Base-by-base conservation (phyloP, 2,329 filamentous ascomycete genomes). In the Penicillium sp. region DNA sequence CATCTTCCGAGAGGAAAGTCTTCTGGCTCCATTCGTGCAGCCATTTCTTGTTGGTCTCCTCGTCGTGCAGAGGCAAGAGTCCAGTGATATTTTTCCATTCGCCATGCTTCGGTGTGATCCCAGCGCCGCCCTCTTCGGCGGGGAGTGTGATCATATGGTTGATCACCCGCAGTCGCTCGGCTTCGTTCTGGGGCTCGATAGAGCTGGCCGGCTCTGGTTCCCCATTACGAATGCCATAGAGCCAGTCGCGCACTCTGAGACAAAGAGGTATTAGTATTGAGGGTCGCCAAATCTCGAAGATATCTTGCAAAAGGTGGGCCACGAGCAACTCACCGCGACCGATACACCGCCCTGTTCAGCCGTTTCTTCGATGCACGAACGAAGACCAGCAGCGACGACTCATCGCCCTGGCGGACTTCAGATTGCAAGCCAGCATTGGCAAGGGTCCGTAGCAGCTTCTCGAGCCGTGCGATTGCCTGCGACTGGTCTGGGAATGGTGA, bases 201-300 rank as follows among this genome's bases (percentile, higher is more conserved):
- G 89, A 86, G 64, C 86, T 81, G 55, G 84, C 80, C 11, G 91
- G 86, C 65, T 96, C 88, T 71, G 87, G 89, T 64, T 89, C 86
- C 0, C 92, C 84, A 56, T 89, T 84, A 61, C 93, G 89, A 56
- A 98, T 89, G 56, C 94, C 93, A 75, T 96, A 90, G 37, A 99
- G 87, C 92, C 94, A 99, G 77, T 99, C 95, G 71, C 92, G 90
- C 33, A 98, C 89, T 59, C 95, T 90, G 58, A 6, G n/a, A 47
- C 5, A 18, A 39, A 11, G 37, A 2, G 6, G 35, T 2, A 40
- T 52, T 10, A 51, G 36, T 16, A 40, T 53, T 36, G 3, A 61
- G 14, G 6, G 51, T 56, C 37, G 36, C 14, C 31, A 22, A 35
- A 47, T 55, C 11, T 24, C 18, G 31, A 18, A 16, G 16, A 18